Base-by-base conservation (phyloP, 2,329 filamentous ascomycete genomes). In the Epicoccum sorghinum region DNA sequence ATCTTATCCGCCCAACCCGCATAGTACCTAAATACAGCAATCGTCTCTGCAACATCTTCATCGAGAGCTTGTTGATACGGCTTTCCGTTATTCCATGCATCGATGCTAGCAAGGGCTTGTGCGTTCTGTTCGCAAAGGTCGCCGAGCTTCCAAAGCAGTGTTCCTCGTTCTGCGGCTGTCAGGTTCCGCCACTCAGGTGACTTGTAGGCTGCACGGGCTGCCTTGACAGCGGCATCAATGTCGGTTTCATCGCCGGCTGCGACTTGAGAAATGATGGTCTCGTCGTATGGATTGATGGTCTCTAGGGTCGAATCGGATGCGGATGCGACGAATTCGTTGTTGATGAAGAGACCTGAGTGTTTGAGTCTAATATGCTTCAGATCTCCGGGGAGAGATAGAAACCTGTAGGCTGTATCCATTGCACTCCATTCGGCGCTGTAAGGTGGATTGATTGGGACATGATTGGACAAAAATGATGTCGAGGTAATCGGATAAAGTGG, bases 1-100 rank as follows among this genome's bases (percentile, higher is more conserved):
- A 88, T 85, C 78, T 93, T 93, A 75, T 92, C 89, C 35, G 88
- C 86, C 75, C 83, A 91, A 41, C 89, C 89, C 39, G 83, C 88
- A 66, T 91, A 93, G 75, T 92, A 92, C 58, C 84, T 84, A 43
- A 88, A 71, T 1, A 79, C 80, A 12, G 70, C 74, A 43, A 86
- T 76, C 7, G 86, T 79, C 63, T 85, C 84, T 0, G 70, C 76
- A 8, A 91, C 74, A 70, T 90, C 87, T 49, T 84, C 84, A 36
- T 76, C 78, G 14, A 86, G 75, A 2, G 87, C 83, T 22, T n/a
- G 7, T 39, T 22, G 29, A n/a, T 14, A 29, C n/a, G 13, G 23
- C 57, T 48, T 70, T 71, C 89, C 89, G 67, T 90, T 92, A 72
- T 93, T 89, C 80, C 89, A 86, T 0, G 88, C 86, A 51, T 70